Evolutionary conservation across 2,329 filamentous ascomycete species (phyloP), one percentile per base, ranked within the genome.

Genomic region (Colletotrichum sp.): DNA sequence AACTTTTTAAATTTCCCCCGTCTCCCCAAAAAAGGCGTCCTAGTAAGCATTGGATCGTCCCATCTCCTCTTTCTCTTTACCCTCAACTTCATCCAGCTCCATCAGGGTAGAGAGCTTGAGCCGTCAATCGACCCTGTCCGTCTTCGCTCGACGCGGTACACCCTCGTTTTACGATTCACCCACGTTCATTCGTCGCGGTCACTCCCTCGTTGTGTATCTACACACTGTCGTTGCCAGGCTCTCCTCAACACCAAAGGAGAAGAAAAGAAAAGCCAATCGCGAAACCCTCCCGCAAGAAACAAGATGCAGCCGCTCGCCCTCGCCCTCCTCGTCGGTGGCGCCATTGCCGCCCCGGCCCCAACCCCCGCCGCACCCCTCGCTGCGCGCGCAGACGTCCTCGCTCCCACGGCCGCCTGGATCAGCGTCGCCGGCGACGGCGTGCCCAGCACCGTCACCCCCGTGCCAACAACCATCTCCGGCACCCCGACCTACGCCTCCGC

Each of bases 371-470:
- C 59, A 25, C 59, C 30, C 32, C 76, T 79, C 71, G 80, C 78
- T 61, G 77, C 80, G 39, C 66, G 77, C n/a, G 75, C 78, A 61
- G 77, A 61, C 19, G 64, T 73, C 16, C 69, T 78, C 63, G 81
- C 81, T n/a, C 82, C 84, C 57, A 86, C 86, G 8, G 86, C 86
- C 25, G 85, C 87, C 39, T 92, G 90, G 90, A 88, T 91, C 63
- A 86, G 84, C 6, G 87, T 92, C 76, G 84, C 88, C 80, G 85
- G 86, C 67, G 84, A 88, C 59, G 88, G 88, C 78, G 82, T 82
- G 39, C 86, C 89, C 19, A 84, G 81, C 62, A 91, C 90, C 12
- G 82, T 88, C 75, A 91, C 90, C 13, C 90, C 90, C 15, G 83
- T 86, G 15, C 78, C 85, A 34, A 89, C 85, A 61, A 89, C 88